Conservation (phyloP, 179 eudicot genomes). For the Beta macrorhiza region DNA sequence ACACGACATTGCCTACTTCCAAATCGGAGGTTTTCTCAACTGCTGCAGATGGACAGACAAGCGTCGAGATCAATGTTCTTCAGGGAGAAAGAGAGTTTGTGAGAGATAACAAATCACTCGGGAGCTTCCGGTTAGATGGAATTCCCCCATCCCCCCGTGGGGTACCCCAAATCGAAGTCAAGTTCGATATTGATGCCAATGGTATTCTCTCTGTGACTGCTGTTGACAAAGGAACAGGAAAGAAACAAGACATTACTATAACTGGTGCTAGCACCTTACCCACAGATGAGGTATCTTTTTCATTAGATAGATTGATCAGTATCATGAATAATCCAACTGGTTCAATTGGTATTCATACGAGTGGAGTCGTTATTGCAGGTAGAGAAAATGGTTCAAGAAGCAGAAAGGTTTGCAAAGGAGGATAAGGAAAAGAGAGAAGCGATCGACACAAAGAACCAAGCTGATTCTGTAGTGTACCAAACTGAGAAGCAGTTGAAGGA, state of each 20-base stretch:
- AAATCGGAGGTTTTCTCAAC: conserved; percentile 63
- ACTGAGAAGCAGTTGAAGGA: conserved; percentile 60
- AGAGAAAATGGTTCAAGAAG: conserved; percentile 57
- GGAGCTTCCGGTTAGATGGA: conserved; percentile 55
- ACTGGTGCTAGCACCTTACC: conserved; percentile 64
- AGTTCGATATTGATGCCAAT: conserved; percentile 57
- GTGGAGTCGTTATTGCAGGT: conserved; percentile 34
- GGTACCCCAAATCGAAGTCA: conserved; percentile 58
- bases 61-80: conserved; percentile 61
- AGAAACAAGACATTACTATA: conserved; percentile 60
- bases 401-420: conserved; percentile 49
- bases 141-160: conserved; percentile 69
- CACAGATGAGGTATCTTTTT: conserved; percentile 43
- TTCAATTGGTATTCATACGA: background rate
- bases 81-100: conserved; percentile 67
- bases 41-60: conserved; percentile 60
- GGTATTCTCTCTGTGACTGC: conserved; percentile 60
- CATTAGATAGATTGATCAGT: too few species aligned
- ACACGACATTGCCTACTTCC: conserved; percentile 53
- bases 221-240: conserved; percentile 56
- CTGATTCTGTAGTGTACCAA: conserved; percentile 45
- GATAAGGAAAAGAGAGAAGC: conserved; percentile 60
- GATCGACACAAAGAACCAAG: conserved; percentile 58
- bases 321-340: background rate
- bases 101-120: conserved; percentile 54